These are phyloP conservation scores for Candida coleopterorum DNA, from an alignment of 805 yeast species.

Conservation along the genomic window DNA sequence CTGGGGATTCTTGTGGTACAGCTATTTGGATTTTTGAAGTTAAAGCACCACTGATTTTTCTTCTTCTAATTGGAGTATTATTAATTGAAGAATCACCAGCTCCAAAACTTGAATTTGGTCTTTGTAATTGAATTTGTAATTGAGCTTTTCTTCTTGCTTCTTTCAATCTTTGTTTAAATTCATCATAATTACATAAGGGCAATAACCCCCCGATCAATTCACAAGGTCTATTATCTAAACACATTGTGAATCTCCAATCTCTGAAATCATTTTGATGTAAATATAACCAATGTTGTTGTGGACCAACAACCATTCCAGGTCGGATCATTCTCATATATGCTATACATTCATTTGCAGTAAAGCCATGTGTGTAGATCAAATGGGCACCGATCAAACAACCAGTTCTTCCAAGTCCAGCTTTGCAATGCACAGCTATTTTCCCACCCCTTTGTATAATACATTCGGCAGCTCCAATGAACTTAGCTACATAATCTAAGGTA, in stretches of 20 bases:
- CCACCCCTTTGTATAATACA: slow-evolving; percentile 82
- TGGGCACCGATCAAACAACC: slow-evolving; percentile 98
- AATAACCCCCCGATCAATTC: slow-evolving; percentile 63
- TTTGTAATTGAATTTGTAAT: slow-evolving; percentile 28
- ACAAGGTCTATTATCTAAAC: slow-evolving; percentile 63
- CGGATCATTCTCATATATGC: slow-evolving; percentile 94
- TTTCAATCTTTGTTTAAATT: slow-evolving; percentile 50
- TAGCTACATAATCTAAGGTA: slow-evolving; percentile 84
- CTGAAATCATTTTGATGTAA: slow-evolving; percentile 93
- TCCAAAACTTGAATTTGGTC: slow-evolving; percentile 23
- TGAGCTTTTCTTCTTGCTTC: slow-evolving; percentile 29
- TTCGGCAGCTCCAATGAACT: slow-evolving; percentile 93
- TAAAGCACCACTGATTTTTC: slow-evolving; percentile 61
- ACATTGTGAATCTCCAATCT: slow-evolving; percentile 94
- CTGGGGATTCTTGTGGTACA: slow-evolving; percentile 91
- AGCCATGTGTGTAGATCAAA: slow-evolving; percentile 91
- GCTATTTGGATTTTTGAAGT: slow-evolving; percentile 68
- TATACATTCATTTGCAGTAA: slow-evolving; percentile 95
- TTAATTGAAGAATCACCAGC: slow-evolving; percentile 31
- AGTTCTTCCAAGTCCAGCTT: slow-evolving; percentile 96
- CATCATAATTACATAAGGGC: slow-evolving; percentile 59
- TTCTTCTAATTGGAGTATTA: slow-evolving; percentile 69
- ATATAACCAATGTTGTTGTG: slow-evolving; percentile 98
- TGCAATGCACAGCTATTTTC: slow-evolving; percentile 97
- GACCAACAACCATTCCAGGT: slow-evolving; percentile 99